Evolutionary conservation across 2,329 filamentous ascomycete genomes (phyloP).

Genomic region (Alternaria triticina): DNA sequence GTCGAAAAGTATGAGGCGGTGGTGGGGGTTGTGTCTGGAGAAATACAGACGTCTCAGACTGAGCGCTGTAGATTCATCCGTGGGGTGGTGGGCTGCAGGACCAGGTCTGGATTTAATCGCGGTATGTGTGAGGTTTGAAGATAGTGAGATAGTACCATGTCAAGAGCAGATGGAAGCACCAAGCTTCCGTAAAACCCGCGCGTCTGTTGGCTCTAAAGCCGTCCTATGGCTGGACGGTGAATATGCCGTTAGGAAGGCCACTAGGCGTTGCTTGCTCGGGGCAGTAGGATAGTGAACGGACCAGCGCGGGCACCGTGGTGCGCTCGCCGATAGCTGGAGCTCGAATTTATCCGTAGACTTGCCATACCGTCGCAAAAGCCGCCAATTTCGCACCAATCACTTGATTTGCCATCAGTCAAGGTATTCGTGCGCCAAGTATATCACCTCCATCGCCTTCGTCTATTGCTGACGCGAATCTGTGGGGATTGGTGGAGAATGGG

Average conservation of each 20-base stretch:
- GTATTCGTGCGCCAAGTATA: slow-evolving; percentile 26
- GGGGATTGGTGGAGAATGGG: slow-evolving; percentile 42
- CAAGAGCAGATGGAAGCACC: slow-evolving; percentile 36
- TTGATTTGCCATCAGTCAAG: slow-evolving; percentile 11
- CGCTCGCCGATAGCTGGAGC: slow-evolving; percentile 31
- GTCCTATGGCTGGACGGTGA: slow-evolving; percentile 49
- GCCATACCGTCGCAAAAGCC: slow-evolving; percentile 17
- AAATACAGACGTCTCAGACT: slow-evolving; percentile 33
- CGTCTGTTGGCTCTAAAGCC: slow-evolving; percentile 35
- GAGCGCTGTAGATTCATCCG: slow-evolving; percentile 27
- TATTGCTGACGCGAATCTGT: slow-evolving; percentile 29
- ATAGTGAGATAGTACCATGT: slow-evolving; percentile 44
- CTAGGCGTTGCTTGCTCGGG: slow-evolving; percentile 34
- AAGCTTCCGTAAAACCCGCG: slow-evolving; percentile 44
- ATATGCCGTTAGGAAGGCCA: slow-evolving; percentile 43
- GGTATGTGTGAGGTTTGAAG: slow-evolving; percentile 37
- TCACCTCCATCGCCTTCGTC: slow-evolving; percentile 9
- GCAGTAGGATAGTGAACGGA: slow-evolving; percentile 32
- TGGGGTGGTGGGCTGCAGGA: slow-evolving; percentile 36
- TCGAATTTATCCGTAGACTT: slow-evolving; percentile 40
- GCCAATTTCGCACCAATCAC: slow-evolving; percentile 43
- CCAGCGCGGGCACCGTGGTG: slow-evolving; percentile 26
- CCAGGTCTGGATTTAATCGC: slow-evolving; percentile 37
- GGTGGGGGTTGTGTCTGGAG: slow-evolving; percentile 32
- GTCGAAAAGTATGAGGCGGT: slow-evolving; percentile 29